These are phyloP conservation scores for Pichia exigua DNA, from an alignment of 805 yeast genomes.

Conservation along the genomic window DNA sequence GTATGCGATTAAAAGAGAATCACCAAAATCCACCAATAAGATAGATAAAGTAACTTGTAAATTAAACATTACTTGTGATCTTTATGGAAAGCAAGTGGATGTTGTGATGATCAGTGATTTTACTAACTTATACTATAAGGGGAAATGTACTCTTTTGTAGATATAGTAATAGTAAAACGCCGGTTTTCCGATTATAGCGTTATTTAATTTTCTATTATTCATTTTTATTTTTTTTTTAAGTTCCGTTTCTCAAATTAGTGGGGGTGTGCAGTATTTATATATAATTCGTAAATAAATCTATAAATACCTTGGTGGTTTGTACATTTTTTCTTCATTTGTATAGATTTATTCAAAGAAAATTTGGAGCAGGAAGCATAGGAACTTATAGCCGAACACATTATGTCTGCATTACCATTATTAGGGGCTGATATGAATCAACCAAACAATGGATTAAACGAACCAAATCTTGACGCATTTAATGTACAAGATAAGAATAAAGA, in stretches of 20 bases:
- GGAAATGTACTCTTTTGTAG: conserved; percentile 3
- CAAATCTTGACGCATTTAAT: background rate
- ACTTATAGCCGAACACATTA: background rate
- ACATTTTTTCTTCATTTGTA: too few relatives aligned
- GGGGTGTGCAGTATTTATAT: background rate
- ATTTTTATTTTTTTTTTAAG: too few relatives aligned
- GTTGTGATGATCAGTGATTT: conserved; percentile 61
- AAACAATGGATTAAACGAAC: background rate
- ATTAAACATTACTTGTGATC: conserved; percentile 41
- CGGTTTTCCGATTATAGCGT: background rate
- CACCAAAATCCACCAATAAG: conserved; percentile 37
- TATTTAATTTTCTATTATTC: background rate
- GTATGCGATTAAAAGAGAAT: conserved; percentile 63
- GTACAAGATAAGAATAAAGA: background rate
- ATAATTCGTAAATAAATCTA: too few relatives aligned
- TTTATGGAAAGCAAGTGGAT: conserved; percentile 38
- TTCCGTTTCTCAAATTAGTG: background rate
- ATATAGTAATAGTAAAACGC: too few relatives aligned
- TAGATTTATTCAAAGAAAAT: too few relatives aligned
- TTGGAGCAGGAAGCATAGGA: background rate
- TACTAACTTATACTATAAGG: conserved; percentile 36
- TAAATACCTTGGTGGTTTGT: background rate
- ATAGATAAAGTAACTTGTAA: conserved; percentile 36
- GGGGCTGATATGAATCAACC: background rate
- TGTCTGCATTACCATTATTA: conserved; percentile 3